These are phyloP conservation scores for Ustilago cynodontis DNA, from an alignment of 1,284 basidiomycete genomes.

Conservation along the genomic window DNA sequence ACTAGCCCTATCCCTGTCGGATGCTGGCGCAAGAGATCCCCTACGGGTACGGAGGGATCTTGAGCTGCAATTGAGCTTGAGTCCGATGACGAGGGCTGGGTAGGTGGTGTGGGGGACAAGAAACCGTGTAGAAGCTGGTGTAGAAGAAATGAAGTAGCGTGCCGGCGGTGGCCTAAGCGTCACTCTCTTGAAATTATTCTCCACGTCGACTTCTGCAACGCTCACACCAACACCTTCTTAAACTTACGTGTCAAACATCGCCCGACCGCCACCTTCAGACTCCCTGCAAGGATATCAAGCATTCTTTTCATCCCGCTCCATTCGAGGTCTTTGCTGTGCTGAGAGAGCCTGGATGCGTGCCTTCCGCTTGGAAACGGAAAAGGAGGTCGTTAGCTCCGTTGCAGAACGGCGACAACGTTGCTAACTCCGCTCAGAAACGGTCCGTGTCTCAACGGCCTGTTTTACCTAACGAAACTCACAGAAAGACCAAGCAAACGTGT, in stretches of 20 bases:
- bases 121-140: neutral
- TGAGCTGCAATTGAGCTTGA: neutral
- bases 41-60: neutral
- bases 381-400: no score
- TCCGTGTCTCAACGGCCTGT: no score
- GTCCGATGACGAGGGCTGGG: neutral
- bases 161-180: slow-evolving; percentile 29
- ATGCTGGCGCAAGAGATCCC: neutral
- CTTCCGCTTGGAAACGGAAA: no score
- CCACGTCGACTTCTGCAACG: slow-evolving; percentile 27
- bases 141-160: slow-evolving; percentile 19
- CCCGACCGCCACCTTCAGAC: slow-evolving; percentile 9
- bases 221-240: neutral
- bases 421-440: no score
- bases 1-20: neutral
- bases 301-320: neutral
- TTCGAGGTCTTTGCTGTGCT: neutral
- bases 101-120: neutral
- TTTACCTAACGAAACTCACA: no score
- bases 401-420: no score
- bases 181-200: slow-evolving; percentile 8
- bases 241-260: neutral
- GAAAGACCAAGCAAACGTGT: no score
- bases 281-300: neutral
- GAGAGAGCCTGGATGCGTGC: no score